Conservation (phyloP, 495 filamentous ascomycete species). For the Penicillium nucicola region DNA sequence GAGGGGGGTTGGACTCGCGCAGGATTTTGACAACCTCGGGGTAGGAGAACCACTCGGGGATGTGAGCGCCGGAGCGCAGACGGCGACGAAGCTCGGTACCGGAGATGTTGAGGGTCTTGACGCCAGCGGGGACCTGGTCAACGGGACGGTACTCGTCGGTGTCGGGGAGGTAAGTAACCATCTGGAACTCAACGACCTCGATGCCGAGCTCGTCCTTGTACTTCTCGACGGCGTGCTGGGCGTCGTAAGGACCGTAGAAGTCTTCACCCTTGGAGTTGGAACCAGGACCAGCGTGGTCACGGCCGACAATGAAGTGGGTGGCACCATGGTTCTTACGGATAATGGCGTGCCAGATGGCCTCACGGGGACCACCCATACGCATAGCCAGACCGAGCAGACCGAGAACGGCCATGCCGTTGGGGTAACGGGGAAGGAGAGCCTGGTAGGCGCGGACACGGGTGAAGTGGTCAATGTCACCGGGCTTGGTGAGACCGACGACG, state of each 20-base stretch:
- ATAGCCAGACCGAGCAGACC: conserved; percentile 94
- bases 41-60: conserved; percentile 99
- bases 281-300: conserved; percentile 95
- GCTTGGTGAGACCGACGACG: conserved; percentile 96
- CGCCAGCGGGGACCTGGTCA: conserved; percentile 79
- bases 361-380: conserved; percentile 97
- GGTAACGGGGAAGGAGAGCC: conserved; percentile 93
- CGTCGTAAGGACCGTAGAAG: conserved; percentile 98
- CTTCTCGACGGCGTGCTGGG: conserved; percentile 96
- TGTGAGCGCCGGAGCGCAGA: conserved; percentile 84
- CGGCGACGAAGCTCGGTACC: conserved; percentile 92
- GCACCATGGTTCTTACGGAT: conserved; percentile 99
- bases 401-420: conserved; percentile 98
- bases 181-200: conserved; percentile 98
- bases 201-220: conserved; percentile 95
- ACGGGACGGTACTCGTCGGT: conserved; percentile 92
- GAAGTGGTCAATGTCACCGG: conserved; percentile 99
- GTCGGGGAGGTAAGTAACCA: conserved; percentile 98
- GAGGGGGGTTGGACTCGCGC: conserved; percentile 88
- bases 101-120: conserved; percentile 93
- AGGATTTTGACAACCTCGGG: conserved; percentile 96
- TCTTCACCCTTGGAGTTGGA: conserved; percentile 95
- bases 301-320: conserved; percentile 98
- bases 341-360: conserved; percentile 99
- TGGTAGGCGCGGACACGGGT: conserved; percentile 98